These are phyloP conservation scores for Hypoxylon trugodes DNA, from an alignment of 495 filamentous ascomycete species.

Conservation along the genomic window DNA sequence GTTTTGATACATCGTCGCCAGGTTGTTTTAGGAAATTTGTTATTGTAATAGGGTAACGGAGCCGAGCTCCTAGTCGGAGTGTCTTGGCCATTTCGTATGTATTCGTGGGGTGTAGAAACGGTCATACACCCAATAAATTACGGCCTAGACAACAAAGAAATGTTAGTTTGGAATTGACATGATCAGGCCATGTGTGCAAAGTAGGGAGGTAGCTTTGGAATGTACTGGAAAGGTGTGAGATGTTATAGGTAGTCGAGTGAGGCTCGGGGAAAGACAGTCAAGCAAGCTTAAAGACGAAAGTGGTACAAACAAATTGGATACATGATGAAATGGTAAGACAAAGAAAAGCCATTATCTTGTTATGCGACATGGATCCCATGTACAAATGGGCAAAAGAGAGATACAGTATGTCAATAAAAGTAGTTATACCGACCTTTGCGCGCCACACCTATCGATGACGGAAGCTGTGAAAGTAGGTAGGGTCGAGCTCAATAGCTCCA, in stretches of 20 bases:
- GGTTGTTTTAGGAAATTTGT: slow-evolving; percentile 80
- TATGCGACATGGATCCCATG: neutral
- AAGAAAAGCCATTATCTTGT: neutral
- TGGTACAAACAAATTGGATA: neutral
- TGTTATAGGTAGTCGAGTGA: neutral
- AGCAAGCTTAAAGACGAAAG: neutral
- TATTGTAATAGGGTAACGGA: slow-evolving; percentile 96
- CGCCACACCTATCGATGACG: slow-evolving; percentile 34
- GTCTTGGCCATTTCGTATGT: slow-evolving; percentile 48
- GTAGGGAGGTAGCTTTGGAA: neutral
- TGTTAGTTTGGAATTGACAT: neutral
- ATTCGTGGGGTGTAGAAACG: slow-evolving; percentile 1
- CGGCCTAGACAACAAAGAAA: slow-evolving; percentile 3
- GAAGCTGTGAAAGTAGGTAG: slow-evolving; percentile 23
- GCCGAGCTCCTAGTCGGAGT: slow-evolving; percentile 60
- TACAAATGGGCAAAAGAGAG: neutral
- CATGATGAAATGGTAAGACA: slow-evolving; percentile 2
- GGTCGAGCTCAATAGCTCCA: slow-evolving; percentile 35
- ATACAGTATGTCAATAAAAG: too few relatives aligned
- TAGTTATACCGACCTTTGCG: slow-evolving; percentile 17
- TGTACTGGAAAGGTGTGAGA: neutral
- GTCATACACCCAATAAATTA: slow-evolving; percentile 11
- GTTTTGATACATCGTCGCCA: slow-evolving; percentile 75
- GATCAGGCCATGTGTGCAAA: neutral
- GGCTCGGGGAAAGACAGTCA: neutral